phyloP scores from a whole-genome alignment of 129 eudicot genomes.

The Chrysanthemum makinoi region DNA sequence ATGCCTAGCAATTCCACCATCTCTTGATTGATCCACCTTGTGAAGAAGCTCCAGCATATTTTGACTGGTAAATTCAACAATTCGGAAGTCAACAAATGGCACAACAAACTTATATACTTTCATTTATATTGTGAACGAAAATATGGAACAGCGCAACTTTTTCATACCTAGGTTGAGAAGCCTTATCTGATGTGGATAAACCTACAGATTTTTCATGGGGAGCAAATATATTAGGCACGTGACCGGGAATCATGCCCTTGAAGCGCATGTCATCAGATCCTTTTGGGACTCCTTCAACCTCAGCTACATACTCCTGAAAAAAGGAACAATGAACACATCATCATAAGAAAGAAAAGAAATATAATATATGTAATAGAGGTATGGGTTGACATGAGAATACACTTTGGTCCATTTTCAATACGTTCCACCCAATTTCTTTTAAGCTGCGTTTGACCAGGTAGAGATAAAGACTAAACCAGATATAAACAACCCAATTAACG shows the following conservation, averaged over 20 bases:
- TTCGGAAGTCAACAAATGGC: slow-evolving; percentile 9
- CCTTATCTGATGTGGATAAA: slow-evolving; percentile 34
- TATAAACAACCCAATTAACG: neutral
- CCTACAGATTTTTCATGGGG: slow-evolving; percentile 45
- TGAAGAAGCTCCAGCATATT: slow-evolving; percentile 92
- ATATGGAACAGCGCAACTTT: neutral
- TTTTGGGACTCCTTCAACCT: slow-evolving; percentile 44
- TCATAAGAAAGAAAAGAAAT: neutral
- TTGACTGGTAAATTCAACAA: slow-evolving; percentile 47
- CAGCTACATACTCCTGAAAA: slow-evolving; percentile 47
- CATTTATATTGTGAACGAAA: slow-evolving; percentile 1
- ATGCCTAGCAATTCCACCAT: slow-evolving; percentile 36
- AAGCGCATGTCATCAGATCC: slow-evolving; percentile 46
- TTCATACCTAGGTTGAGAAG: slow-evolving; percentile 56
- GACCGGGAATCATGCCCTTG: slow-evolving; percentile 52
- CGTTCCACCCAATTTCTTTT: neutral
- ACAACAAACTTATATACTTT: slow-evolving; percentile 6
- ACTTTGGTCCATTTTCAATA: neutral
- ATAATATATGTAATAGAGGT: no score
- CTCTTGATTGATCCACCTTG: slow-evolving; percentile 77
- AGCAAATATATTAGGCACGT: slow-evolving; percentile 33
- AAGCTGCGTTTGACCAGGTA: neutral
- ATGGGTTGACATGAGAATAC: no score
- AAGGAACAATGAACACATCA: slow-evolving; percentile 26
- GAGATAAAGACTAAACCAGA: no score